phyloP scores from a whole-genome alignment of 257 asterid species.

The Jacaranda mimosifolia region DNA sequence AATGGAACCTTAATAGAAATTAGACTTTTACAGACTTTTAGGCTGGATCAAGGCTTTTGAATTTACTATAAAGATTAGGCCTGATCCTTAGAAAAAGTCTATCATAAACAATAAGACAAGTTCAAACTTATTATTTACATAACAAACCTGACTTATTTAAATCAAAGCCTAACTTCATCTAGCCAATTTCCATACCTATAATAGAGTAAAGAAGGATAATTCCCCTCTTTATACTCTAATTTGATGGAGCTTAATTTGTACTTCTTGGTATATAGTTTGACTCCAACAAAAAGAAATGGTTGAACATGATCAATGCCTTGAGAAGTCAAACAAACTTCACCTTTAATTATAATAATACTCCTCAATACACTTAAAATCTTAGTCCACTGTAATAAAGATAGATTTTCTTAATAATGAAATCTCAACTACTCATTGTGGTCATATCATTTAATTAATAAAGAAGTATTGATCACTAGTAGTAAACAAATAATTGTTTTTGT shows the following conservation, averaged over 20 bases:
- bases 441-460: too few species aligned
- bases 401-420: background rate
- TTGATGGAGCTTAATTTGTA: background rate
- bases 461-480: background rate
- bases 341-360: background rate
- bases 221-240: background rate
- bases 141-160: too few species aligned
- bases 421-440: background rate
- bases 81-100: too few species aligned
- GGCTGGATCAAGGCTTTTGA: too few species aligned
- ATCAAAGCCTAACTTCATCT: too few species aligned
- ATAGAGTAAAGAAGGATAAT: background rate
- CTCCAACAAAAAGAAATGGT: background rate
- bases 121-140: too few species aligned
- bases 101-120: too few species aligned
- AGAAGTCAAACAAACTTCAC: background rate
- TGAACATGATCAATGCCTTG: background rate
- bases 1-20: too few species aligned
- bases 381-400: background rate
- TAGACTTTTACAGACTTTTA: too few species aligned
- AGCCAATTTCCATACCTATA: too few species aligned
- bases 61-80: too few species aligned
- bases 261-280: background rate
- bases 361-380: background rate
- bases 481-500: background rate